Evolutionary conservation across 148 eudicot species (phyloP), one percentile per base, ranked within the genome.

Genomic region (Rhododendron vialii): DNA sequence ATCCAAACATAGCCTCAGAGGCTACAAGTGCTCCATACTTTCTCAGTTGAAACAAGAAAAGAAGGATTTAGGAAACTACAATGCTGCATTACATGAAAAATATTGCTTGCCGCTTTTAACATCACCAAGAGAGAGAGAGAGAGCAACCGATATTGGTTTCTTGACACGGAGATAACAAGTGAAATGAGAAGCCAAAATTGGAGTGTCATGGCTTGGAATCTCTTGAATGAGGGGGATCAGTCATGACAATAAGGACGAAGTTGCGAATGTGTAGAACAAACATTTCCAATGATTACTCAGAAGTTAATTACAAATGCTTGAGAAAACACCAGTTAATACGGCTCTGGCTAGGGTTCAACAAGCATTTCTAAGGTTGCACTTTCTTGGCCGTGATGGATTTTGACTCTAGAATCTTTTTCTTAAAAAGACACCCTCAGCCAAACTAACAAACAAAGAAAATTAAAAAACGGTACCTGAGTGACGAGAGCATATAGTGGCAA

Each of bases 401-500:
- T n/a, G 81, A 36, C 35, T 47, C 81, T n/a, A 47, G 9, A 47
- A 47, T 10, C 4, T 30, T 50, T 80, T 51, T 80, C 59, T 48
- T 15, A 80, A 17, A 78, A 51, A 50, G 41, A 28, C 41, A 51
- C 38, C 83, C 48, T 35, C 11, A 4, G 30, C 36, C 22, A 38
- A 78, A 36, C 51, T 55, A 55, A 82, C 30, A 65, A 73, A 14
- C 1, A 82, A 38, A 53, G 28, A 51, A 38, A 51, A 81, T 45
- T 45, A n/a, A 48, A 67, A 73, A 83, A 84, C 41, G 24, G 59
- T 92, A 95, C 99, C 99, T 97, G 99, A 88, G 99, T 97, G 61
- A 97, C 99, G 51, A 97, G 86, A 35, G 99, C 99, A 89, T 97
- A 95, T 7, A 97, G 93, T 8, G 99, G 99, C 90, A 97, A 91